These are phyloP conservation scores for Dendrostoma leiphaemia DNA, from an alignment of 2,329 filamentous ascomycete species.

Conservation along the genomic window DNA sequence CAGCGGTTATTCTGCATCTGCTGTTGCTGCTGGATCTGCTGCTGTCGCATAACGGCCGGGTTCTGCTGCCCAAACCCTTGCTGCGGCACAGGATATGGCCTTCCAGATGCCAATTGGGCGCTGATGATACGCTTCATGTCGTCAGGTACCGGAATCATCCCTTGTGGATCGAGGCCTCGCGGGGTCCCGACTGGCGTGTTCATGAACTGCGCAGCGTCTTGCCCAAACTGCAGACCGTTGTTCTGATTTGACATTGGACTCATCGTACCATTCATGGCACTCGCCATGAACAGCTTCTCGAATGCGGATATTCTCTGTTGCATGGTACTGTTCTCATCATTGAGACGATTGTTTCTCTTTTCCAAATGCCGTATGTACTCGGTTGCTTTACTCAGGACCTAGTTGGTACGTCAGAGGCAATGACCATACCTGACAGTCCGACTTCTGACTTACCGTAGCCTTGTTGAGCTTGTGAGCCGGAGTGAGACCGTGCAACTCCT, in stretches of 20 bases:
- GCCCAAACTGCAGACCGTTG: constrained; percentile 51
- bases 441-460: constrained; percentile 64
- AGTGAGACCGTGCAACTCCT: constrained; percentile 77
- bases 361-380: constrained; percentile 95
- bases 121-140: constrained; percentile 62
- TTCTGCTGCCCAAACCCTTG: constrained; percentile 39
- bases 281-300: constrained; percentile 75
- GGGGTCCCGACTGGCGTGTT: constrained; percentile 43
- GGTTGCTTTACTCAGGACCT: constrained; percentile 87
- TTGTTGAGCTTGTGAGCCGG: constrained; percentile 96
- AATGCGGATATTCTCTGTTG: constrained; percentile 74
- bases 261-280: constrained; percentile 65
- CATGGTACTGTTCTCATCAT: constrained; percentile 77
- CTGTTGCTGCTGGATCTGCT: constrained; percentile 54
- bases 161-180: constrained; percentile 43
- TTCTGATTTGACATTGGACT: constrained; percentile 54
- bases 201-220: constrained; percentile 40
- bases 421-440: neutral
- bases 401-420: constrained; percentile 4
- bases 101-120: constrained; percentile 52
- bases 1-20: constrained; percentile 51
- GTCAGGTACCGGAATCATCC: constrained; percentile 65
- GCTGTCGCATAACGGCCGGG: constrained; percentile 49
- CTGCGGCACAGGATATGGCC: constrained; percentile 48
- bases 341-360: constrained; percentile 78